Percentiles rank a stretch among this genome's conserved stretches.
phyloP scores from a whole-genome alignment of 108 stramenopile species.

The Stephanodiscus triporus region DNA sequence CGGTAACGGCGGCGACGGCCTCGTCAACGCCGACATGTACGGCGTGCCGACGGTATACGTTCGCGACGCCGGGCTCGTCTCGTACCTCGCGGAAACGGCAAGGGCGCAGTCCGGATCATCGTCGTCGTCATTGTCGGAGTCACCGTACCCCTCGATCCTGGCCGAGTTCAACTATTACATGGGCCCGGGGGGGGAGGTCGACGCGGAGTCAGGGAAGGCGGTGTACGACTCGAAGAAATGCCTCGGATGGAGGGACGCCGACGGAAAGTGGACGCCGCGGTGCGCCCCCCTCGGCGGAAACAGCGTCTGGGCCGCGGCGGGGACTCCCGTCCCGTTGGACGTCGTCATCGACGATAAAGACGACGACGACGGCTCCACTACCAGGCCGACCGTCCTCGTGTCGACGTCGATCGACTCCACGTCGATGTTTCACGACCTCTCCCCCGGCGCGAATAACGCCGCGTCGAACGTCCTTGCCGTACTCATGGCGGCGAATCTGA shows the following conservation, averaged over 20 bases:
- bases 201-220: constrained; percentile 40
- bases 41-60: constrained; percentile 82
- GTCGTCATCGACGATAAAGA: constrained; percentile 10
- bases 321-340: constrained; percentile 52
- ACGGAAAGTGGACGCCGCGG: constrained; percentile 74
- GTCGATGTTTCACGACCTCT: constrained; percentile 80
- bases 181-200: constrained; percentile 52
- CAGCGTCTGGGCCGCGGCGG: constrained; percentile 77
- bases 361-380: constrained; percentile 24
- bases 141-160: constrained; percentile 50
- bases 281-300: constrained; percentile 85
- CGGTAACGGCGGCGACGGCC: constrained; percentile 64
- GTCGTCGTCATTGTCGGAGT: neutral
- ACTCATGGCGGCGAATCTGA: constrained; percentile 74
- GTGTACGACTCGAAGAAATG: constrained; percentile 51
- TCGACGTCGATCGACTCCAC: constrained; percentile 77
- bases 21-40: constrained; percentile 61
- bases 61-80: constrained; percentile 45
- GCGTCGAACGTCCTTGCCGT: constrained; percentile 79
- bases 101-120: constrained; percentile 40
- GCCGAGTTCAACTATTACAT: constrained; percentile 88
- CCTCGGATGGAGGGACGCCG: constrained; percentile 73
- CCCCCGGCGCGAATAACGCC: constrained; percentile 77
- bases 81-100: constrained; percentile 48
- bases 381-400: constrained; percentile 58